Conservation (phyloP, 2,329 filamentous ascomycete genomes). For the Celoporthe dispersa region DNA sequence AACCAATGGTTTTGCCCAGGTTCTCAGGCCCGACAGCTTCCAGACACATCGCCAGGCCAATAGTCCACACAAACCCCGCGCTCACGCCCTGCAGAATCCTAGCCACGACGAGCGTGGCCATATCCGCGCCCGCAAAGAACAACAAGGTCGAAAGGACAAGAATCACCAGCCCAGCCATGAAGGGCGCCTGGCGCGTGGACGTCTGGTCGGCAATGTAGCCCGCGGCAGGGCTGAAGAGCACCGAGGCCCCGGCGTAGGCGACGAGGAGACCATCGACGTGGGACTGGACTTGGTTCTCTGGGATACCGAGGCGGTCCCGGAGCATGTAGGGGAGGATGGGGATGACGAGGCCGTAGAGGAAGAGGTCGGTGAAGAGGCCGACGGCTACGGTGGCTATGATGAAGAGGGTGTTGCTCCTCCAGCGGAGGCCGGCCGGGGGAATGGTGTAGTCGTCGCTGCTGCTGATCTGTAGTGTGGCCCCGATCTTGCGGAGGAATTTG, state of each 20-base stretch:
- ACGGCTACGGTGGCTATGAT: constrained; percentile 60
- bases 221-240: constrained; percentile 54
- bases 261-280: constrained; percentile 58
- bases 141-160: constrained; percentile 59
- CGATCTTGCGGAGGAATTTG: constrained; percentile 6
- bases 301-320: constrained; percentile 52
- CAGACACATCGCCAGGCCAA: constrained; percentile 60
- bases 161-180: constrained; percentile 58
- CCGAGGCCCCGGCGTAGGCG: constrained; percentile 57
- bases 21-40: constrained; percentile 61
- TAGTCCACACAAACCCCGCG: constrained; percentile 63
- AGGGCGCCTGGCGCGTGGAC: constrained; percentile 58
- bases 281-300: constrained; percentile 53
- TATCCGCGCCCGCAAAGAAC: constrained; percentile 53
- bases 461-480: constrained; percentile 19
- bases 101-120: constrained; percentile 54
- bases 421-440: constrained; percentile 35
- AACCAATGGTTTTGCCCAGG: constrained; percentile 65
- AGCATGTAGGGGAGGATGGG: constrained; percentile 64
- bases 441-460: constrained; percentile 17
- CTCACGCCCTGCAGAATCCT: constrained; percentile 62
- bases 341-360: constrained; percentile 63
- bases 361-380: constrained; percentile 61
- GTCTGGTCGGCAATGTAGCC: constrained; percentile 60
- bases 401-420: constrained; percentile 63